A percentile compares a stretch with the other conserved stretches of the same genome.
Conservation (phyloP, 225 moss, liverwort and hornwort genomes). For the Pleurozium schreberi region DNA sequence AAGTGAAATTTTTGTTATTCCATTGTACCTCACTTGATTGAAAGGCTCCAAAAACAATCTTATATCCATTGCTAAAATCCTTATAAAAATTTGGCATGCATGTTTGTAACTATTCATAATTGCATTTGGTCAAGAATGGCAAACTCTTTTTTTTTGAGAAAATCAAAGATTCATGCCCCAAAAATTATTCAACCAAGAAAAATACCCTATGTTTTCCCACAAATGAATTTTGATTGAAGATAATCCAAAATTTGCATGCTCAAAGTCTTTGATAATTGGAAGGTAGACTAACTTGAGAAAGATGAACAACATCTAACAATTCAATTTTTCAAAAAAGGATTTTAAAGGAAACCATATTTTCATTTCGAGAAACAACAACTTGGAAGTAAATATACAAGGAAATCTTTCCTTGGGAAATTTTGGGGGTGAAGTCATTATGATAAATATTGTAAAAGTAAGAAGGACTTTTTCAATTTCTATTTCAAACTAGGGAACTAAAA, state of each 20-base stretch:
- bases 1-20: neutral
- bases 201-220: rapidly evolving
- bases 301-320: rapidly evolving
- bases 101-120: neutral
- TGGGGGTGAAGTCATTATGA: neutral
- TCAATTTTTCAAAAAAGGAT: neutral
- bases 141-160: neutral
- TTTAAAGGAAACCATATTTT: neutral
- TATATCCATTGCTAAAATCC: neutral
- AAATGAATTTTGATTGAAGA: neutral
- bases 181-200: rapidly evolving
- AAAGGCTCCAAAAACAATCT: neutral
- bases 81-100: neutral
- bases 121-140: neutral
- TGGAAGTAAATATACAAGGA: neutral
- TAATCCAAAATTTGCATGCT: rapidly evolving
- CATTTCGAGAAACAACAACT: neutral
- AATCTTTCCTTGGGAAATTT: neutral
- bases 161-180: rapidly evolving
- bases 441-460: neutral
- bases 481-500: neutral
- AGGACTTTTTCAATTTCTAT: rapidly evolving
- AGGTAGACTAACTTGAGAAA: neutral
- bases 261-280: too few species aligned
- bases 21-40: neutral